Base-by-base conservation (phyloP, 768 basidiomycete species). In the Pleurotus tuoliensis region DNA sequence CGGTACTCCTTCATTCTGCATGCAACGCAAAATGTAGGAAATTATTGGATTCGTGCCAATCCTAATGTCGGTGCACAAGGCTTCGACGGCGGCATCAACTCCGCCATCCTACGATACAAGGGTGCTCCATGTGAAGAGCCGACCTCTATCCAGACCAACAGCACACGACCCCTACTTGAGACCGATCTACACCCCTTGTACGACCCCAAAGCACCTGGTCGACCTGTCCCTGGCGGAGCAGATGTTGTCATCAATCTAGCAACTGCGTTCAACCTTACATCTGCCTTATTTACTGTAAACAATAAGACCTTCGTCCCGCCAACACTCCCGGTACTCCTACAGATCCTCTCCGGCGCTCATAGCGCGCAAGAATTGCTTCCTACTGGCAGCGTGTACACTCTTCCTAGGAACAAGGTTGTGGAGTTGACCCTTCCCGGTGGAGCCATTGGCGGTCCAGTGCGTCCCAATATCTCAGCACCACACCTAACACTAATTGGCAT, bases 1-100 rank as follows among this genome's bases (percentile, higher is more conserved):
- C 71, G 79, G 8, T 81, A 81, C 52, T 80, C 65, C 1, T 58
- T 64, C 25, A 62, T 72, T 56, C 59, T 78, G 22, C 59, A 68
- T 8, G 73, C 76, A 3, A 69, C 71, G 55, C 73, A 75, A 54
- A 61, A 67, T 0, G 61, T 74, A 3, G 64, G 55, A 22, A 78
- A 77, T 57, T 77, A 77, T 59, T 76, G 74, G 64, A 61, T 73
- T 47, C 64, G 64, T 39, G 67, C 64, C 44, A 63, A 62, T 5
- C 63, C 70, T 24, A 67, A 67, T 48, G 58, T 69, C 13, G 61
- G 61, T 5, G 57, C 50, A 7, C 47, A 24, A 7, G 54, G 57
- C 27, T 62, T 64, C 48, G 63, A 57, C 6, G 41, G 45, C 9
- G 64, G 63, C 8, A 60, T 62, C 45, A 61, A 62, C 27, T 66